These are phyloP conservation scores for Xylaria longipes DNA, from an alignment of 495 filamentous ascomycete genomes.

Conservation along the genomic window DNA sequence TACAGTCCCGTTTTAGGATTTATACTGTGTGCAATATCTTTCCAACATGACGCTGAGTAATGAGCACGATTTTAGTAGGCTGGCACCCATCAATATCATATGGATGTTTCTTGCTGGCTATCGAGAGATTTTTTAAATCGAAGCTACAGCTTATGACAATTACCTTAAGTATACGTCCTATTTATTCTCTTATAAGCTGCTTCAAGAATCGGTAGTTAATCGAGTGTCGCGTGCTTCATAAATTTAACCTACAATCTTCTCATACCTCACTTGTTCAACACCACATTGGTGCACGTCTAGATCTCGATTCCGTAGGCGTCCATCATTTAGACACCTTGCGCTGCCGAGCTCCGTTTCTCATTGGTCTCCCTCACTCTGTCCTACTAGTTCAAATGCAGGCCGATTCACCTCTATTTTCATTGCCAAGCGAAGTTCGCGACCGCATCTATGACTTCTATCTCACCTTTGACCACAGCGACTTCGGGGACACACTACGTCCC, in stretches of 20 bases:
- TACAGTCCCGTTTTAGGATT: background rate
- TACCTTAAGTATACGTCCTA: background rate
- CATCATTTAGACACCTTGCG: background rate
- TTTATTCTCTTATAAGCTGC: background rate
- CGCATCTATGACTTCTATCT: slow-evolving; percentile 41
- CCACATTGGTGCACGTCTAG: background rate
- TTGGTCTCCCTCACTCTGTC: background rate
- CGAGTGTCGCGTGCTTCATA: background rate
- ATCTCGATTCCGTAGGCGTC: background rate
- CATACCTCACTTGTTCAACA: background rate
- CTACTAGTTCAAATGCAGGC: slow-evolving; percentile 24
- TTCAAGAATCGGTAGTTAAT: background rate
- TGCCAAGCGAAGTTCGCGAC: slow-evolving; percentile 41
- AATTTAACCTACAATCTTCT: background rate
- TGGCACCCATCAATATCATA: background rate
- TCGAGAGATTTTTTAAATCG: background rate
- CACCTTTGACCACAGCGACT: slow-evolving; percentile 33
- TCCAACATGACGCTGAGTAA: background rate
- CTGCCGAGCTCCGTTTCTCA: background rate
- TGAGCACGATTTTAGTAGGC: background rate
- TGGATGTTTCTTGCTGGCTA: background rate
- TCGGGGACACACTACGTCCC: slow-evolving; percentile 35
- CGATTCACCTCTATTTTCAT: slow-evolving; percentile 30
- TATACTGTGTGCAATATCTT: background rate
- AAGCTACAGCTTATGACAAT: background rate